A percentile compares a stretch with the other conserved stretches of the same genome.
Conservation (phyloP, 1,139 yeast genomes). For the Yamadazyma conglobata region DNA sequence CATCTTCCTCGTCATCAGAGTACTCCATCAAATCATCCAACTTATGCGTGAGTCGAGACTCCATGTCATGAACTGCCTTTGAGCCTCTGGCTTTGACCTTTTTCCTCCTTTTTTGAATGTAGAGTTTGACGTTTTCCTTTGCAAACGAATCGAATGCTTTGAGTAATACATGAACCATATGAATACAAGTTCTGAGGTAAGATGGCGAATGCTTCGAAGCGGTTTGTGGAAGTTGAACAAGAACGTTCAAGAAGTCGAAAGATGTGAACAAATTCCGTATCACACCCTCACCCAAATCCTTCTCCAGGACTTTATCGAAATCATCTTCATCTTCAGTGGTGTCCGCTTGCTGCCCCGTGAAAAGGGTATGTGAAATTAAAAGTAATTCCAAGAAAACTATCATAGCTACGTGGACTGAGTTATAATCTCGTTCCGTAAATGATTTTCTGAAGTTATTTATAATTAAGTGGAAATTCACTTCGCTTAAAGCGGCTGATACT, state of each 20-base stretch:
- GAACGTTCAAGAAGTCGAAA: slow-evolving; percentile 56
- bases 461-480: slow-evolving; percentile 60
- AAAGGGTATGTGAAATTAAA: slow-evolving; percentile 50
- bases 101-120: slow-evolving; percentile 48
- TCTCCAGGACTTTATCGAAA: slow-evolving; percentile 46
- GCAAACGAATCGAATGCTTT: slow-evolving; percentile 68
- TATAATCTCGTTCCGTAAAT: slow-evolving; percentile 48
- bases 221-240: slow-evolving; percentile 59
- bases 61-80: slow-evolving; percentile 24
- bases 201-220: slow-evolving; percentile 66
- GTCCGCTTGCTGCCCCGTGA: too few species aligned
- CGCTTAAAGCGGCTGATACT: slow-evolving; percentile 65
- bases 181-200: slow-evolving; percentile 60
- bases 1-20: slow-evolving; percentile 44
- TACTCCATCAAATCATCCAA: slow-evolving; percentile 35
- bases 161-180: slow-evolving; percentile 62
- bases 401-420: slow-evolving; percentile 68
- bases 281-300: slow-evolving; percentile 48
- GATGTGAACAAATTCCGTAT: slow-evolving; percentile 56
- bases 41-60: slow-evolving; percentile 16
- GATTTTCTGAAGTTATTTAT: slow-evolving; percentile 55
- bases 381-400: slow-evolving; percentile 66
- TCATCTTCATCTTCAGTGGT: slow-evolving; percentile 33
- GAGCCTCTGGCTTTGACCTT: slow-evolving; percentile 19
- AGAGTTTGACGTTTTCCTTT: slow-evolving; percentile 56